Evolutionary conservation across 768 basidiomycete species (phyloP).

Genomic region (Boletus rex-veris): DNA sequence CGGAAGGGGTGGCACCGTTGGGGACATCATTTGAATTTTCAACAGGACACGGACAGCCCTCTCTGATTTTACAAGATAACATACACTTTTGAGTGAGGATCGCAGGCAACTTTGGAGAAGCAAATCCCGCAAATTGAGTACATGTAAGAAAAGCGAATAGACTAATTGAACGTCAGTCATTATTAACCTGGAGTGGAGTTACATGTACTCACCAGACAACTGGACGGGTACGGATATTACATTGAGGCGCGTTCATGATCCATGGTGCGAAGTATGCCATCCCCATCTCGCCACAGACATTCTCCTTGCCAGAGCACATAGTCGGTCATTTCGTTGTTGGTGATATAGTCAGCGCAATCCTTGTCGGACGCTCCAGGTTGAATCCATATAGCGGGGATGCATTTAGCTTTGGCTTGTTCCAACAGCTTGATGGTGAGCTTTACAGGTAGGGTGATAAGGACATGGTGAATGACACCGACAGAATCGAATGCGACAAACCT

Average conservation of each 20-base stretch:
- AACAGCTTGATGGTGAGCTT: slow-evolving; percentile 71
- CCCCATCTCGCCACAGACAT: slow-evolving; percentile 79
- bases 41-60: too few relatives aligned
- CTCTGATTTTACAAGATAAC: too few relatives aligned
- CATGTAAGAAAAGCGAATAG: too few relatives aligned
- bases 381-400: slow-evolving; percentile 80
- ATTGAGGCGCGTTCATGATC: slow-evolving; percentile 22
- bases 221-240: slow-evolving; percentile 1
- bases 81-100: too few relatives aligned
- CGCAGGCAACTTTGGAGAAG: too few relatives aligned
- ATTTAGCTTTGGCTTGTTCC: slow-evolving; percentile 62
- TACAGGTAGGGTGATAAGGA: neutral
- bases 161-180: too few relatives aligned
- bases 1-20: too few relatives aligned
- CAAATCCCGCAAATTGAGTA: too few relatives aligned
- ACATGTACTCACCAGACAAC: neutral
- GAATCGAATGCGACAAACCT: slow-evolving; percentile 37
- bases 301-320: slow-evolving; percentile 79
- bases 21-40: too few relatives aligned
- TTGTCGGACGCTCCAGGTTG: slow-evolving; percentile 84
- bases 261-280: slow-evolving; percentile 39
- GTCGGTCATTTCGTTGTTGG: slow-evolving; percentile 58
- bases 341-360: slow-evolving; percentile 60
- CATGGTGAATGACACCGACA: neutral
- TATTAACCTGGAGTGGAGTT: neutral